Percentiles rank a stretch among this genome's conserved stretches.
These are phyloP conservation scores for Exophiala sp. DNA, from an alignment of 2,329 filamentous ascomycete genomes.

Conservation along the genomic window DNA sequence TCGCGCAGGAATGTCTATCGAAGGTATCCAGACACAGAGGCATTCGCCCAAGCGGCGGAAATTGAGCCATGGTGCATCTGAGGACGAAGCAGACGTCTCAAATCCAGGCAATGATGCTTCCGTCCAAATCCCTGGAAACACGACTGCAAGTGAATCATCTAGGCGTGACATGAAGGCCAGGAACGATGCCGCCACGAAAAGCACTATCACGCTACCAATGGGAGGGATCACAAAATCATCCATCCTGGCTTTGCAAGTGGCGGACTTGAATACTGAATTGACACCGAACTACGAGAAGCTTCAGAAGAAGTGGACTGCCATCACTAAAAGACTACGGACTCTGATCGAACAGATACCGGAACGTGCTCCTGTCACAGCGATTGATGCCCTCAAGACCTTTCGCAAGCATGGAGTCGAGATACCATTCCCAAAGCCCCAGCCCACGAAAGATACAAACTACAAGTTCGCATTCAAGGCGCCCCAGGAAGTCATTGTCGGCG, in stretches of 20 bases:
- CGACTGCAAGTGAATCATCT: background rate
- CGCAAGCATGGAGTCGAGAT: constrained; percentile 67
- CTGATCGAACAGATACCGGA: constrained; percentile 57
- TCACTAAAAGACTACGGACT: constrained; percentile 51
- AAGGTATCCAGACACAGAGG: background rate
- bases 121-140: background rate
- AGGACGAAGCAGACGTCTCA: background rate
- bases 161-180: background rate
- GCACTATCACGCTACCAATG: constrained; percentile 5
- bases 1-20: constrained; percentile 3
- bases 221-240: constrained; percentile 19
- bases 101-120: background rate
- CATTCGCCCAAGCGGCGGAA: constrained; percentile 34
- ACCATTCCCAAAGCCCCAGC: constrained; percentile 79
- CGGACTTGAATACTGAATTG: constrained; percentile 59
- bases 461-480: constrained; percentile 76
- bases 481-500: constrained; percentile 76
- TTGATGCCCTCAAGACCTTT: constrained; percentile 64
- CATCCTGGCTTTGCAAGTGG: constrained; percentile 51
- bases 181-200: background rate
- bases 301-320: constrained; percentile 46
- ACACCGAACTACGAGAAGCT: constrained; percentile 52
- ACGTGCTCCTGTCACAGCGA: constrained; percentile 50
- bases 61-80: constrained; percentile 16
- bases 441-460: constrained; percentile 72